phyloP scores from a whole-genome alignment of 1,284 basidiomycete genomes.

The Golubevia pallescens region DNA sequence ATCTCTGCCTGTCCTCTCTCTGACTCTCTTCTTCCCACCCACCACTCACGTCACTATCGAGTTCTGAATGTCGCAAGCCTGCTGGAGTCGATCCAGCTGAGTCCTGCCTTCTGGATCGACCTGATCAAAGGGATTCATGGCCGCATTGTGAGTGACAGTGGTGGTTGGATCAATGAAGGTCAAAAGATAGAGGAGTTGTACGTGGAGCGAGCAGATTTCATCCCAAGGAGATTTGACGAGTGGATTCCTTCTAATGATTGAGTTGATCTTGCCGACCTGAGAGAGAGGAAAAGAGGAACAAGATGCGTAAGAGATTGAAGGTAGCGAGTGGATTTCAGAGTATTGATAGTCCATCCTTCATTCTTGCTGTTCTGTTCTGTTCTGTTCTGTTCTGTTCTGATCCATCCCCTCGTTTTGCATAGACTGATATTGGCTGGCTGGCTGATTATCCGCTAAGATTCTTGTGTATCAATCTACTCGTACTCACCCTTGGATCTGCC shows the following conservation, averaged over 20 bases:
- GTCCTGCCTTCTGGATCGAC: constrained; percentile 25
- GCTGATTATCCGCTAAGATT: too few species aligned
- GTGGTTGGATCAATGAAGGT: not conserved
- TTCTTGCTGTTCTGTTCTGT: too few species aligned
- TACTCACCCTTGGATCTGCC: constrained; percentile 16
- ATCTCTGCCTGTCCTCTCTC: too few species aligned
- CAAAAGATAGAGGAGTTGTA: constrained; percentile 18
- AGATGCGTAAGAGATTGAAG: not conserved
- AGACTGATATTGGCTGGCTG: too few species aligned
- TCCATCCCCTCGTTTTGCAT: too few species aligned
- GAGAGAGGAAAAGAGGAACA: not conserved
- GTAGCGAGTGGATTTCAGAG: not conserved
- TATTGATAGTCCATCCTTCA: not conserved
- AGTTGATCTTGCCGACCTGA: constrained; percentile 18
- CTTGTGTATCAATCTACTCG: too few species aligned
- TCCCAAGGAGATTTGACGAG: constrained; percentile 41
- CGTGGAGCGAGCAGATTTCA: constrained; percentile 37
- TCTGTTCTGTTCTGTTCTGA: too few species aligned
- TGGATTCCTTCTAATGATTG: constrained; percentile 24
- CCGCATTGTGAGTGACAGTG: not conserved
- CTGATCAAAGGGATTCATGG: not conserved
- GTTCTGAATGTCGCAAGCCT: too few species aligned
- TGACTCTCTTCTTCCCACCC: too few species aligned
- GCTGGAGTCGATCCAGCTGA: constrained; percentile 17
- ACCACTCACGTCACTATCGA: too few species aligned